A percentile compares a stretch with the other conserved stretches of the same genome.
Evolutionary conservation across 495 filamentous ascomycete genomes (phyloP).

Genomic region (Cairneyella variabilis): DNA sequence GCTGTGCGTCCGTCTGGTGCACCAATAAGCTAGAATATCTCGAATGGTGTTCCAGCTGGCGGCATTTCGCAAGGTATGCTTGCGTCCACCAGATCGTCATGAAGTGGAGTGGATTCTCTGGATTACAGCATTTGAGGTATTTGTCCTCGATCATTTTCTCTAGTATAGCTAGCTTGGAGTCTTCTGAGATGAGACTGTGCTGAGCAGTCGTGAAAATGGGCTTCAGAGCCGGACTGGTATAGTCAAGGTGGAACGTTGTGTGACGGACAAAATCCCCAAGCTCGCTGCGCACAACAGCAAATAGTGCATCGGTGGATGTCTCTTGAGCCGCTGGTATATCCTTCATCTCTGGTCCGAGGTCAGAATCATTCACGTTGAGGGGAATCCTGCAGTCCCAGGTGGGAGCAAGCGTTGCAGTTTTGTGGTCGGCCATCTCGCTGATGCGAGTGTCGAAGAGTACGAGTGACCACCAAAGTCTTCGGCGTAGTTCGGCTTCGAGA

Average conservation of each 20-base stretch:
- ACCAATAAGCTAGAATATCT: slow-evolving; percentile 29
- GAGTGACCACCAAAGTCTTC: slow-evolving; percentile 61
- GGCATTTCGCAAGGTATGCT: slow-evolving; percentile 37
- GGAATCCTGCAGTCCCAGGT: slow-evolving; percentile 49
- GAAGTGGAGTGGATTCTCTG: slow-evolving; percentile 55
- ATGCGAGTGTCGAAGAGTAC: slow-evolving; percentile 50
- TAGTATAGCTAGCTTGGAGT: slow-evolving; percentile 31
- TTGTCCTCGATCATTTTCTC: slow-evolving; percentile 40
- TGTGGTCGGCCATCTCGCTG: slow-evolving; percentile 57
- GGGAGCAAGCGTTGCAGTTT: slow-evolving; percentile 47
- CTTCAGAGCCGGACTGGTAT: slow-evolving; percentile 41
- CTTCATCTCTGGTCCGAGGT: slow-evolving; percentile 38
- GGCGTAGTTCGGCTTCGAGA: slow-evolving; percentile 57
- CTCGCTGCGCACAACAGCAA: slow-evolving; percentile 46
- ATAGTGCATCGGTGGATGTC: slow-evolving; percentile 54
- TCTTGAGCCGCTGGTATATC: slow-evolving; percentile 34
- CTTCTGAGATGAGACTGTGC: slow-evolving; percentile 36
- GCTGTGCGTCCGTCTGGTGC: slow-evolving; percentile 17
- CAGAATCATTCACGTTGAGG: slow-evolving; percentile 38
- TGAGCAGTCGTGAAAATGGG: slow-evolving; percentile 39
- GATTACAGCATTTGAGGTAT: slow-evolving; percentile 54
- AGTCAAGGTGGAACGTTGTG: slow-evolving; percentile 37
- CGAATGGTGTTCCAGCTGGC: slow-evolving; percentile 35
- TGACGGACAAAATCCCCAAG: slow-evolving; percentile 45
- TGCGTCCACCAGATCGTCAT: slow-evolving; percentile 46